Percentiles rank a stretch among this genome's conserved stretches.
These are phyloP conservation scores for Polyrhizophydium stewartii DNA, from an alignment of 371 early-diverging fungal genomes.

Conservation along the genomic window DNA sequence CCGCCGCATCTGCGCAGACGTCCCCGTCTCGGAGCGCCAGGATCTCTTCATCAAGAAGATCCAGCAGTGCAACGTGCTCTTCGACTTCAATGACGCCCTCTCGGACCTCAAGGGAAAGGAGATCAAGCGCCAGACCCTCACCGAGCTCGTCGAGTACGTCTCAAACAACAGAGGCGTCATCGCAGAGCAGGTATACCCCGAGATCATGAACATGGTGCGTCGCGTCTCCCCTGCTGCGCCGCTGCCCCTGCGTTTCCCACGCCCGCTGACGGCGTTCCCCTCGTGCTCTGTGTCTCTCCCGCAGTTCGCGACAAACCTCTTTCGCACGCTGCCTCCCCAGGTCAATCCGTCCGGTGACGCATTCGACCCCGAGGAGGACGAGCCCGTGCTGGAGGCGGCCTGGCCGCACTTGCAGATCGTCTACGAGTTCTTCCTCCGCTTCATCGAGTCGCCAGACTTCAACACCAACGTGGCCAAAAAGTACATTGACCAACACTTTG, in stretches of 20 bases:
- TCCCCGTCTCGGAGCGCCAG: constrained; percentile 59
- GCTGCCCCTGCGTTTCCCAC: background rate
- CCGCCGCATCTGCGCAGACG: constrained; percentile 47
- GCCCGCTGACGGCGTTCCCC: background rate
- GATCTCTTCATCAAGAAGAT: constrained; percentile 86
- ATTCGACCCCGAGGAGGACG: constrained; percentile 98
- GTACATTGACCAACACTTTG: constrained; percentile 91
- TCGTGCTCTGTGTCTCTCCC: background rate
- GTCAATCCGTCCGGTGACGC: constrained; percentile 86
- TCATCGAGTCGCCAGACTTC: constrained; percentile 95
- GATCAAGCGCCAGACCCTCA: constrained; percentile 83
- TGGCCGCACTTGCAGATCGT: constrained; percentile 98
- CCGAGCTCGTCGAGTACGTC: constrained; percentile 90
- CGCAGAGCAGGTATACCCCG: constrained; percentile 81
- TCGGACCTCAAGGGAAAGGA: constrained; percentile 89
- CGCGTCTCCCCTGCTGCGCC: background rate
- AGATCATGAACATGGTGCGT: constrained; percentile 85
- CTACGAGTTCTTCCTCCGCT: constrained; percentile 94
- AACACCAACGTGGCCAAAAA: constrained; percentile 91
- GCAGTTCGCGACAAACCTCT: constrained; percentile 85
- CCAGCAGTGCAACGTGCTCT: constrained; percentile 81
- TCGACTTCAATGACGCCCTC: constrained; percentile 88
- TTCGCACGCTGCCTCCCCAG: constrained; percentile 92
- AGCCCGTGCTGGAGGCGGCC: constrained; percentile 89
- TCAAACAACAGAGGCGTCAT: constrained; percentile 79